Base-by-base conservation (phyloP, 2,329 filamentous ascomycete species). In the Bipolaris victoriae region DNA sequence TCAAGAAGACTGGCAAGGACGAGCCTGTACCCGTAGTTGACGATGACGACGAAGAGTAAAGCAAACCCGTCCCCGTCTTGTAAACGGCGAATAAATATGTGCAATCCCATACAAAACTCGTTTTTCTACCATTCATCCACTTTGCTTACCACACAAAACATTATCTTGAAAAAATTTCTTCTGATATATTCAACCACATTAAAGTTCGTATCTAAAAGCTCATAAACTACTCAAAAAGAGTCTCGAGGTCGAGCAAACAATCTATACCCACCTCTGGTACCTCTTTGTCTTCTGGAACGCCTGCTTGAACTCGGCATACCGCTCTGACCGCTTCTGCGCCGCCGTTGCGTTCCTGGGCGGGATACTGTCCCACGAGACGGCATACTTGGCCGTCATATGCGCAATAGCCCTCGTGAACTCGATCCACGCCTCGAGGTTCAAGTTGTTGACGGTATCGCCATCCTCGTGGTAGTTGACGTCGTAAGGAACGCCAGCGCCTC, bases 331-430 rank as follows among this genome's bases (percentile, higher is more conserved):
- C 58, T 65, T 68, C 36, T 52, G 60, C 11, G 60, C 51, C 5
- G 66, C 61, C 5, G 67, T 68, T 7, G 64, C 60, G 43, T 70
- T 73, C 46, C 60, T 67, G 0, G 68, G 69, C 1, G 68, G 69
- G 37, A 75, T 60, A 33, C 69, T 66, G 5, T 75, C 70, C 56
- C 70, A 74, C 51, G 69, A 71, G 7, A 65, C 58, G 2, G 73
- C 72, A 50, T 75, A 76, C n/a, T 68, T 75, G 5, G 73, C 73
- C 3, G 70, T 70, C 50, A 71, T 67, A 33, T 76, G 72, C n/a
- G 90, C 89, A 63, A 92, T 88, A 47, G 80, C 83, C 72, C 82
- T 80, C 6, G 81, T 79, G 67, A 85, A 86, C 60, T 82, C 73
- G 56, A 83, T 77, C 77, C 83, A 78, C 5, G 75, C 74, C 1